These are phyloP conservation scores for Elsinoe necatrix DNA, from an alignment of 2,329 filamentous ascomycete species.

Conservation along the genomic window DNA sequence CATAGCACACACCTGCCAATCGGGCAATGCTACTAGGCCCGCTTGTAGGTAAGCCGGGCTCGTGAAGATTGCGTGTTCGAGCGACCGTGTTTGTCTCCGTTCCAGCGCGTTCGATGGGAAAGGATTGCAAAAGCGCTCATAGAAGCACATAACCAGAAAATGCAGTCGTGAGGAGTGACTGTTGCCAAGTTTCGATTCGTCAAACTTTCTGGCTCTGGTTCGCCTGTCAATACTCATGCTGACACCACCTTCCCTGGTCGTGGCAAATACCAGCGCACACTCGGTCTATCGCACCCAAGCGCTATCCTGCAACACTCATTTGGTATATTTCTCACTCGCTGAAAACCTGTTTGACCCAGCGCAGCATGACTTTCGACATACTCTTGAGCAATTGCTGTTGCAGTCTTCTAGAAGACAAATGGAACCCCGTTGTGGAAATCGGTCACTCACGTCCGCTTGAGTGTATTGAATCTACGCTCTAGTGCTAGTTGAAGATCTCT, in stretches of 20 bases:
- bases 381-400: neutral
- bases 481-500: slow-evolving; percentile 5
- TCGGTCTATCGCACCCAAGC: neutral
- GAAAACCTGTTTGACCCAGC: neutral
- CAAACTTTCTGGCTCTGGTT: neutral
- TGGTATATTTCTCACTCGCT: neutral
- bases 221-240: neutral
- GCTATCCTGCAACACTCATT: slow-evolving; percentile 3
- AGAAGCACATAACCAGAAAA: too few relatives aligned
- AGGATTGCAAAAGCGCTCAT: too few relatives aligned
- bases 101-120: too few relatives aligned
- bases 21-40: too few relatives aligned
- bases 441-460: slow-evolving; percentile 1
- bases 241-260: slow-evolving; percentile 1
- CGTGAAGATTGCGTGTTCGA: too few relatives aligned
- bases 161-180: too few relatives aligned
- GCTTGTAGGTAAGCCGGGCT: too few relatives aligned
- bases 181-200: neutral
- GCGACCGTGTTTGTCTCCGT: too few relatives aligned
- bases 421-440: too few relatives aligned
- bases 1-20: too few relatives aligned
- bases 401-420: too few relatives aligned
- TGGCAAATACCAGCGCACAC: slow-evolving; percentile 1
- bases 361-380: neutral
- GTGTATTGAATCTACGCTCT: neutral